Evolutionary conservation across 306 rosid genomes (phyloP), one percentile per base, ranked within the genome.

Genomic region (Prosopis cineraria): DNA sequence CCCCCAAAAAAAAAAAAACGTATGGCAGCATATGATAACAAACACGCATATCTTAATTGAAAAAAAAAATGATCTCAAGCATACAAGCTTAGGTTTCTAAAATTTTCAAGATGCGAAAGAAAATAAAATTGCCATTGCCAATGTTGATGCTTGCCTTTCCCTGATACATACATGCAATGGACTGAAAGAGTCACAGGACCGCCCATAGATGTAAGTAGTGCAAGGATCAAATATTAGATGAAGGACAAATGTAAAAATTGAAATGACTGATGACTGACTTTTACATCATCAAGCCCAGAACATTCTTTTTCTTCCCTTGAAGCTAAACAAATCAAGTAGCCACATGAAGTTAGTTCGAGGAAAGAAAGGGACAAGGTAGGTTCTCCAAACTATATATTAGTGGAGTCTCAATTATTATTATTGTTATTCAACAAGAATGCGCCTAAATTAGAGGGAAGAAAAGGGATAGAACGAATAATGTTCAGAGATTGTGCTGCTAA

Each of bases 401-500:
- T 70, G 63, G 80, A 13, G 73, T 70, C 20, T 70, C 34, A 45
- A 22, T 27, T 9, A 33, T 45, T 8, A 24, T 20, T 63, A 22
- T 27, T 9, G 22, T 45, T 8, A 24, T 20, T 43, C 29, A 0
- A 12, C 14, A 16, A 37, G 55, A 37, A 40, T 16, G 55, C 17
- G 12, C 30, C 70, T 34, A 56, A 55, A 29, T 20, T 13, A 6
- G 8, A 31, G 20, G 19, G 78, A 82, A 25, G 65, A 47, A 52
- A 39, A 68, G 72, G 76, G 73, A 75, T 75, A 41, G 69, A 52
- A 72, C 24, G 34, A 64, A 78, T 30, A 66, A 53, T 65, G 65
- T 80, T 84, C 85, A 78, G 78, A 74, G 81, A 88, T 81, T 78
- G 92, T 88, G 91, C 78, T 63, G n/a, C 22, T 56, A 20, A 52